phyloP scores from a whole-genome alignment of 2,329 filamentous ascomycete genomes.

The Coniochaeta hoffmannii region DNA sequence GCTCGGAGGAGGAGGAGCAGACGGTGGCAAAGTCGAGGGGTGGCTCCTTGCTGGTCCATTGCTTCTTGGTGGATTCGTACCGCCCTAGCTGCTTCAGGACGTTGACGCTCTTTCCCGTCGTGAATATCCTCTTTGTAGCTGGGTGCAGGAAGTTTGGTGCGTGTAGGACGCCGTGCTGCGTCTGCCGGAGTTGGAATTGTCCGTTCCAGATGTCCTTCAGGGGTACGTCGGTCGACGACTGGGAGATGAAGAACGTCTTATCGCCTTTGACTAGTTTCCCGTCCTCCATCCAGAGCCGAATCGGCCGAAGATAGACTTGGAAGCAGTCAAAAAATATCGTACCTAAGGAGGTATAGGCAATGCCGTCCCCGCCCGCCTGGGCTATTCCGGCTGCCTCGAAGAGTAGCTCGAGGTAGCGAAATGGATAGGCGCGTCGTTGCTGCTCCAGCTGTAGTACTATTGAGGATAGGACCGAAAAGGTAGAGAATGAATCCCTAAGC shows the following conservation, averaged over 20 bases:
- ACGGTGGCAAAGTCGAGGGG: slow-evolving; percentile 52
- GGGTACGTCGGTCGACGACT: slow-evolving; percentile 48
- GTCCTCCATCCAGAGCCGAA: slow-evolving; percentile 76
- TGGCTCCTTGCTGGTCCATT: slow-evolving; percentile 19
- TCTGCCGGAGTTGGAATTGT: slow-evolving; percentile 60
- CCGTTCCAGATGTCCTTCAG: slow-evolving; percentile 67
- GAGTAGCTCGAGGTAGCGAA: slow-evolving; percentile 71
- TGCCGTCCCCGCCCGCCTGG: slow-evolving; percentile 60
- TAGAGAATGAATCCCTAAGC: slow-evolving; percentile 42
- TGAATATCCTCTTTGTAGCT: slow-evolving; percentile 67
- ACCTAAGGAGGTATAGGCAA: slow-evolving; percentile 56
- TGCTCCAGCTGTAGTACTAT: slow-evolving; percentile 53
- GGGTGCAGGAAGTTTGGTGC: slow-evolving; percentile 70
- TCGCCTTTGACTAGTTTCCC: slow-evolving; percentile 61
- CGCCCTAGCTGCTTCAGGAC: slow-evolving; percentile 68
- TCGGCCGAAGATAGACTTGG: slow-evolving; percentile 71
- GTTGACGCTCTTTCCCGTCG: slow-evolving; percentile 79
- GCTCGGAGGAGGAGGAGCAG: slow-evolving; percentile 31
- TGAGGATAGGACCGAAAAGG: slow-evolving; percentile 52
- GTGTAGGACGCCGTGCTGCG: slow-evolving; percentile 52
- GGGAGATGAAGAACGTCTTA: slow-evolving; percentile 68
- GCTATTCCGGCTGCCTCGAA: slow-evolving; percentile 63
- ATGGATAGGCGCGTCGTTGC: slow-evolving; percentile 44
- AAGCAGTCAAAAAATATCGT: slow-evolving; percentile 75
- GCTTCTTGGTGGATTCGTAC: slow-evolving; percentile 28